phyloP scores from a whole-genome alignment of 345 rosid species.

The Citrus unshiu region DNA sequence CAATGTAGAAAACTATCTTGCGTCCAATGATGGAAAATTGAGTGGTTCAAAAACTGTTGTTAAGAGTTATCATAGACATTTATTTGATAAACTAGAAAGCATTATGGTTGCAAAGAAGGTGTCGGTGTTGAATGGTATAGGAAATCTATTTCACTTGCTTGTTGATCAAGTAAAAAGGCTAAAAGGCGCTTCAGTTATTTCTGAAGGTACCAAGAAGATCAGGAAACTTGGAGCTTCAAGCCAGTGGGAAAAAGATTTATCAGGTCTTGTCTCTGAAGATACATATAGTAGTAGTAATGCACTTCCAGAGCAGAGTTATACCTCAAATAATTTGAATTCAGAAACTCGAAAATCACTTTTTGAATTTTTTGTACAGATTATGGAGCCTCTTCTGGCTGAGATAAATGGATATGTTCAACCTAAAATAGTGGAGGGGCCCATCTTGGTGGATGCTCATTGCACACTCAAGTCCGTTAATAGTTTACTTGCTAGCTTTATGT shows the following conservation, averaged over 20 bases:
- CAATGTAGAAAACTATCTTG: conserved; percentile 47
- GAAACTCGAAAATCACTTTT: conserved; percentile 69
- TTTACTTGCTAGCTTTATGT: conserved; percentile 48
- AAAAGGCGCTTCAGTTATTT: conserved; percentile 36
- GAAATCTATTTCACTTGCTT: conserved; percentile 60
- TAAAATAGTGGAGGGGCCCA: conserved; percentile 30
- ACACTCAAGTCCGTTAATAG: conserved; percentile 51
- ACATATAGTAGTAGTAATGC: conserved; percentile 22
- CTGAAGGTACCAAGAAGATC: conserved; percentile 32
- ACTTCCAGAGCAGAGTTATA: conserved; percentile 30
- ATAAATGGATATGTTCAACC: conserved; percentile 43
- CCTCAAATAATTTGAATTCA: conserved; percentile 41
- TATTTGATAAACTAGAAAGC: conserved; percentile 58
- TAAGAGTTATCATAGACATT: conserved; percentile 80
- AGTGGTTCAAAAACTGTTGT: conserved; percentile 35
- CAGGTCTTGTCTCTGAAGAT: conserved; percentile 18
- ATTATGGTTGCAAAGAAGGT: conserved; percentile 44
- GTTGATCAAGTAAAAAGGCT: conserved; percentile 56
- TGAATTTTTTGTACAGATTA: conserved; percentile 74
- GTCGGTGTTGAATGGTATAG: conserved; percentile 46
- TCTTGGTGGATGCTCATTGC: conserved; percentile 41
- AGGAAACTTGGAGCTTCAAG: conserved; percentile 30
- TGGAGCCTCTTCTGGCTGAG: conserved; percentile 70
- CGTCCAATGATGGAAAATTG: conserved; percentile 28
- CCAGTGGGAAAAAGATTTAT: conserved; percentile 21